phyloP scores from a whole-genome alignment of 306 rosid genomes.

The Fragaria ananassa region DNA sequence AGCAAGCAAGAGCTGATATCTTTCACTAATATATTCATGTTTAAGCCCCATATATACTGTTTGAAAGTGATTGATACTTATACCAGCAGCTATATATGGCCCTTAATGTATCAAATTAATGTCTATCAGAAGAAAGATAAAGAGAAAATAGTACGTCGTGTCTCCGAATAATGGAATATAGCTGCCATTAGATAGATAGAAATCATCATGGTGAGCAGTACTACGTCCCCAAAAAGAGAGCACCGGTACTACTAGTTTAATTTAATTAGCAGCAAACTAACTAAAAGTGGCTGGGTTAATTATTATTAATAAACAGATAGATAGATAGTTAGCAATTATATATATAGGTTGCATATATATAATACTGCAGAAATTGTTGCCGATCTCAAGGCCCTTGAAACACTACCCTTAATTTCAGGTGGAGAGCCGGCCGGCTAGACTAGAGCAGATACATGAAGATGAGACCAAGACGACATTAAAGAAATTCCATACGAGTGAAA shows the following conservation, averaged over 20 bases:
- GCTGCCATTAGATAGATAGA: background rate
- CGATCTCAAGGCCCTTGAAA: constrained; percentile 10
- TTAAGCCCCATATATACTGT: background rate
- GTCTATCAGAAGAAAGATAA: background rate
- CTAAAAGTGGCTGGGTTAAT: background rate
- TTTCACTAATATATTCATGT: background rate
- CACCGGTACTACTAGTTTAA: too few species aligned
- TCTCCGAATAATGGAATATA: background rate
- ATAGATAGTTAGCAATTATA: background rate
- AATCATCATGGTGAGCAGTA: background rate
- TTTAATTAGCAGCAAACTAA: background rate
- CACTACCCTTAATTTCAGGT: constrained; percentile 13
- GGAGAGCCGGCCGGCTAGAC: constrained; percentile 10
- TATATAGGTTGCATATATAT: background rate
- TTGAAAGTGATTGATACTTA: background rate
- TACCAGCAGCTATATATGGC: background rate
- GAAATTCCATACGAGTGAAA: constrained; percentile 1
- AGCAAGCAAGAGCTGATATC: background rate
- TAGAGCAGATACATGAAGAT: background rate
- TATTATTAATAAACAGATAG: background rate
- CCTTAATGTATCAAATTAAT: background rate
- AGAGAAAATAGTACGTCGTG: background rate
- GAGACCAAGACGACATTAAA: background rate
- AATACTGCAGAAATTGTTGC: background rate
- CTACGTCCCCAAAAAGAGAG: too few species aligned